Conservation (phyloP, 441 rosid genomes). For the Euphorbia celastroides region DNA sequence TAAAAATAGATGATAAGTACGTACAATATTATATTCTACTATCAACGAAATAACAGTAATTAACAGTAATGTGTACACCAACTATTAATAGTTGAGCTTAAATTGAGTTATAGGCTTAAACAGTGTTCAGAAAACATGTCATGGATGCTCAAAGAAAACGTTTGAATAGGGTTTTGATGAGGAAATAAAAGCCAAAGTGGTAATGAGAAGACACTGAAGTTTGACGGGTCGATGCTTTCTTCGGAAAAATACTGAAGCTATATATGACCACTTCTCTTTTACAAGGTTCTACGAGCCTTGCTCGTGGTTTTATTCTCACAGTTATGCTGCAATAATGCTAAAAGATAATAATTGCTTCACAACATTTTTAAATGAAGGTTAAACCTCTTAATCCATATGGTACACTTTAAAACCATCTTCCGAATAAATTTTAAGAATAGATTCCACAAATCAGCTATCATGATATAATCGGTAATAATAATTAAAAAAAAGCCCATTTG, state of each 20-base stretch:
- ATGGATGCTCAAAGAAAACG: not conserved
- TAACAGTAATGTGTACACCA: too few relatives aligned
- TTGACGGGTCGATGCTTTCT: not conserved
- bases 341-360: not conserved
- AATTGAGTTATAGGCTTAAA: not conserved
- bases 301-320: not conserved
- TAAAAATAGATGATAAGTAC: too few relatives aligned
- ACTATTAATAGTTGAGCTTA: not conserved
- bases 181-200: not conserved
- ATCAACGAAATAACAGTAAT: too few relatives aligned
- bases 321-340: not conserved
- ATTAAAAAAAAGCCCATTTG: too few relatives aligned
- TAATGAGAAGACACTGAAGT: not conserved
- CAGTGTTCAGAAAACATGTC: not conserved
- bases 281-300: not conserved
- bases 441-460: not conserved
- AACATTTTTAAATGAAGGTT: too few relatives aligned
- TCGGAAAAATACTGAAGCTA: not conserved
- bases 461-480: too few relatives aligned
- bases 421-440: not conserved
- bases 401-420: not conserved
- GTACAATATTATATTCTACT: too few relatives aligned
- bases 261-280: not conserved
- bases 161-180: not conserved
- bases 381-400: too few relatives aligned